Base-by-base conservation (phyloP, 306 rosid species). In the Bauhinia variegata region DNA sequence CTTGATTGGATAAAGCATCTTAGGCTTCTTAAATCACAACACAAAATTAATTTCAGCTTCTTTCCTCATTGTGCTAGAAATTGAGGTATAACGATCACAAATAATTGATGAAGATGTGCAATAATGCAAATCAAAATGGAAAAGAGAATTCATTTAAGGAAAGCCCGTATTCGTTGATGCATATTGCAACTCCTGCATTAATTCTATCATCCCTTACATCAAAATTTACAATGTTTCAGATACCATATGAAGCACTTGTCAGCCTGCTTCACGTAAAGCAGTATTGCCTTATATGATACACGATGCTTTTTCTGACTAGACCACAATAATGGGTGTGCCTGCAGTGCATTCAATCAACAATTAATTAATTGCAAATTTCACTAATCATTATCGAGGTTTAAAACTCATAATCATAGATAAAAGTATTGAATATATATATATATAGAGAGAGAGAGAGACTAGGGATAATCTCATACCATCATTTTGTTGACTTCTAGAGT, bases 1-100 rank as follows among this genome's bases (percentile, higher is more conserved):
- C 79, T 67, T 60, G 18, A 57, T n/a, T n/a, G n/a, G n/a, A 79
- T 70, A 64, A 75, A 82, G 96, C 75, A 81, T 78, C 86, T 83
- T 81, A 81, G 76, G 65, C 68, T 68, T 19, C 72, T 56, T 47
- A 78, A 79, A 76, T 77, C 77, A 47, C 79, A 72, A n/a, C n/a
- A n/a, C n/a, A n/a, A n/a, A n/a, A n/a, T n/a, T n/a, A 56, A 79
- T 42, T 39, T 39, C 37, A n/a, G n/a, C 34, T 51, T 50, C 71
- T 75, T 83, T 79, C 43, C 32, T 65, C 72, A 58, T 72, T 51
- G 8, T 60, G 70, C 53, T 65, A 61, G 54, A 60, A 62, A 60
- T 56, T 74, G 43, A 54, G 34, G 44, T 19, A 14, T n/a, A 65
- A 66, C 51, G 16, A 28, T 66, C 66, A 42, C 68, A 54, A 49